A percentile compares a stretch with the other conserved stretches of the same genome.
These are phyloP conservation scores for Paramecium octaurelia DNA, from an alignment of 73 alveolate species.

Conservation along the genomic window DNA sequence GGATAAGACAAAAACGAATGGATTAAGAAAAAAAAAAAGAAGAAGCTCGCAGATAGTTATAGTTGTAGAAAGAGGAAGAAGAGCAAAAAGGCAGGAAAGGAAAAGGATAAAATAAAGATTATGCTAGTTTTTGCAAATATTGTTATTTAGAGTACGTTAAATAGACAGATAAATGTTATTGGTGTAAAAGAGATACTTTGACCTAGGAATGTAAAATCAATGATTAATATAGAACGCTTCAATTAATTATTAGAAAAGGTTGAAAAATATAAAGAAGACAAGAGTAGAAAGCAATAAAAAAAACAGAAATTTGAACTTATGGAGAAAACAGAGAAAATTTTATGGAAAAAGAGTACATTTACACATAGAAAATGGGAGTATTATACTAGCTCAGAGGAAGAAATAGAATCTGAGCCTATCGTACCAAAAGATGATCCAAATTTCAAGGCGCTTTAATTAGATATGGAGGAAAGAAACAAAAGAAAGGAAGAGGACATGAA, in stretches of 20 bases:
- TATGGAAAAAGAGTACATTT: constrained; percentile 90
- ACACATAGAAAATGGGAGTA: constrained; percentile 97
- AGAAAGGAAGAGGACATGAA: constrained; percentile 81
- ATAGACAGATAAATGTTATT: constrained; percentile 82
- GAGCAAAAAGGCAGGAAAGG: constrained; percentile 91
- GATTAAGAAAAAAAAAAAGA: constrained; percentile 72
- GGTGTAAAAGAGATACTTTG: constrained; percentile 78
- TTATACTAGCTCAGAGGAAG: constrained; percentile 90
- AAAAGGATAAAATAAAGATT: constrained; percentile 90
- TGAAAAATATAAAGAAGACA: constrained; percentile 79
- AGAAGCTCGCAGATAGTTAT: constrained; percentile 65
- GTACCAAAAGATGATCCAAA: constrained; percentile 97
- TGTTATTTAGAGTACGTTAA: constrained; percentile 91
- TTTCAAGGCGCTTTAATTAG: constrained; percentile 95
- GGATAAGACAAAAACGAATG: constrained; percentile 66
- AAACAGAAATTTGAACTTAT: constrained; percentile 94
- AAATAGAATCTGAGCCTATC: constrained; percentile 85
- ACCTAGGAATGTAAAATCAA: constrained; percentile 78
- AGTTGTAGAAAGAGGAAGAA: constrained; percentile 68
- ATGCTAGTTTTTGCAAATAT: constrained; percentile 83
- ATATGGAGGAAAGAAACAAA: constrained; percentile 91
- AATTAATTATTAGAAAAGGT: constrained; percentile 84
- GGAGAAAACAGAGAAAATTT: constrained; percentile 95
- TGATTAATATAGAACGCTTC: constrained; percentile 68
- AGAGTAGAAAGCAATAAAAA: constrained; percentile 80